Percentiles rank a stretch among this genome's conserved stretches.
These are phyloP conservation scores for Pseudevernia furfuracea DNA, from an alignment of 495 filamentous ascomycete species.

Conservation along the genomic window DNA sequence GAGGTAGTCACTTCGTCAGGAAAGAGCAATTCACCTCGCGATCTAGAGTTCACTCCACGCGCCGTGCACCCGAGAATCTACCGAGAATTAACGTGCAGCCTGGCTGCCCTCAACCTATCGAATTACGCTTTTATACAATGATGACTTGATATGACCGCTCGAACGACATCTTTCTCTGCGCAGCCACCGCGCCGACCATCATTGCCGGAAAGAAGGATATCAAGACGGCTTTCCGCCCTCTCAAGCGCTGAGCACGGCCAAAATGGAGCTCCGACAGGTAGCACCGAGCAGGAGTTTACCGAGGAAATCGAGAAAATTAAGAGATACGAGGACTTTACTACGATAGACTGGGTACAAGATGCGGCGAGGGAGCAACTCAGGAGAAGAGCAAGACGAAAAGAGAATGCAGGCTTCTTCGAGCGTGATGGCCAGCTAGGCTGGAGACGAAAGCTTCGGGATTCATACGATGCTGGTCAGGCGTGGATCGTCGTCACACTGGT, in stretches of 20 bases:
- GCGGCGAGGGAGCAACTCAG: slow-evolving; percentile 82
- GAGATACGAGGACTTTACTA: slow-evolving; percentile 95
- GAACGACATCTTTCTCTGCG: slow-evolving; percentile 50
- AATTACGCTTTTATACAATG: background rate
- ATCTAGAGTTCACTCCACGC: background rate
- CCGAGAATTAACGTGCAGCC: background rate
- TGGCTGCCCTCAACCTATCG: background rate
- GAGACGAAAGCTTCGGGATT: slow-evolving; percentile 73
- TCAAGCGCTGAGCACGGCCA: slow-evolving; percentile 57
- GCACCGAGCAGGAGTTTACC: slow-evolving; percentile 55
- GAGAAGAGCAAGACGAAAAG: slow-evolving; percentile 64
- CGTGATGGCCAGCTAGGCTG: slow-evolving; percentile 65
- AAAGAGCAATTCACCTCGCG: slow-evolving; percentile 1
- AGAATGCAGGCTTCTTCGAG: slow-evolving; percentile 68
- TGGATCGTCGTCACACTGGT: slow-evolving; percentile 98
- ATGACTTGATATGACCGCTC: slow-evolving; percentile 54
- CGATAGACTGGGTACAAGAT: slow-evolving; percentile 99
- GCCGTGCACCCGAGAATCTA: slow-evolving; percentile 3
- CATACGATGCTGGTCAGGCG: slow-evolving; percentile 92
- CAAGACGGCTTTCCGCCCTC: slow-evolving; percentile 65
- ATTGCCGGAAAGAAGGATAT: slow-evolving; percentile 45
- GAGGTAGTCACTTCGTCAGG: background rate
- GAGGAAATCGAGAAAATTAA: slow-evolving; percentile 98
- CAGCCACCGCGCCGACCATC: slow-evolving; percentile 49
- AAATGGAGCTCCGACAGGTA: slow-evolving; percentile 36